These are phyloP conservation scores for Nicotiana tabacum DNA, from an alignment of 257 asterid species.

Conservation along the genomic window DNA sequence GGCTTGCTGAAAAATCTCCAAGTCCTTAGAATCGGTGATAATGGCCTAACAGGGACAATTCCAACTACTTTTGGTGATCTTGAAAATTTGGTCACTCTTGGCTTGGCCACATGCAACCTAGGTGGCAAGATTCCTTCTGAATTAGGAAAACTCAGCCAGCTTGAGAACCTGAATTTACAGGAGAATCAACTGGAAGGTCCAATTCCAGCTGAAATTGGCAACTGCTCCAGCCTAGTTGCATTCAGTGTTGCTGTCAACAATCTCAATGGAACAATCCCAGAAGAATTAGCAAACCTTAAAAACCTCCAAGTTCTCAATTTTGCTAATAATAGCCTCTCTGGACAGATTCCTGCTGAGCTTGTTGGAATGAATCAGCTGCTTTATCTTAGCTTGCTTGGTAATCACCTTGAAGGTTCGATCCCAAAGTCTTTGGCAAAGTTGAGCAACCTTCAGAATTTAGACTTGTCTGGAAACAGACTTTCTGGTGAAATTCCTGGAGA, in stretches of 20 bases:
- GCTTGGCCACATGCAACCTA: conserved; percentile 65
- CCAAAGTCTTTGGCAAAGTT: conserved; percentile 49
- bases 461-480: conserved; percentile 64
- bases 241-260: conserved; percentile 59
- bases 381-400: conserved; percentile 65
- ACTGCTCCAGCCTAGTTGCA: conserved; percentile 48
- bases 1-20: conserved; percentile 42
- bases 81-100: conserved; percentile 41
- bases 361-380: conserved; percentile 40
- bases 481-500: conserved; percentile 63
- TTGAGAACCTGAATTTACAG: conserved; percentile 55
- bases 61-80: conserved; percentile 55
- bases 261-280: conserved; percentile 70
- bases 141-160: conserved; percentile 37
- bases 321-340: conserved; percentile 65
- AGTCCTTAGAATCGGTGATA: conserved; percentile 69
- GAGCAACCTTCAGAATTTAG: conserved; percentile 44
- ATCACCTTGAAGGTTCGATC: conserved; percentile 59
- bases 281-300: conserved; percentile 32
- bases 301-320: conserved; percentile 54
- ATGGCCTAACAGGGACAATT: conserved; percentile 52
- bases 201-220: conserved; percentile 54
- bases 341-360: conserved; percentile 49
- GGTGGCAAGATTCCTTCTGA: conserved; percentile 57
- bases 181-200: conserved; percentile 56